Percentiles rank a stretch among this genome's conserved stretches.
Conservation (phyloP, 768 basidiomycete species). For the Obba rivulosa region DNA sequence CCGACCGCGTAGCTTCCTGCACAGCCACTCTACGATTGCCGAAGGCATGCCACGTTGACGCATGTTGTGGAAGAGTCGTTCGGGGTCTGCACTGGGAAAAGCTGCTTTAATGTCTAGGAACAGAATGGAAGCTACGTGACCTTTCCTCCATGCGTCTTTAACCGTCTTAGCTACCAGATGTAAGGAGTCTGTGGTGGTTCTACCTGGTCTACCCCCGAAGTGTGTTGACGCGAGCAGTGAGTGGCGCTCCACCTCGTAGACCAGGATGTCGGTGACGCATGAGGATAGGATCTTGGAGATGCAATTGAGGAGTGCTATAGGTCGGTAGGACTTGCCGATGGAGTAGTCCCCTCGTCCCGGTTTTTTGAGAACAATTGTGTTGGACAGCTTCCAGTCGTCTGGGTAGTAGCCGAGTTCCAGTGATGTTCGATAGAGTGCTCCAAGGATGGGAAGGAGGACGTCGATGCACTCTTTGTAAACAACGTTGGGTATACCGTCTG, state of each 20-base stretch:
- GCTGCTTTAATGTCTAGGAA: constrained; percentile 30
- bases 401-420: constrained; percentile 23
- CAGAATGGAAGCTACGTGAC: constrained; percentile 12
- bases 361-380: constrained; percentile 28
- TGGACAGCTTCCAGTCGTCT: constrained; percentile 20
- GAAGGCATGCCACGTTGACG: constrained; percentile 9
- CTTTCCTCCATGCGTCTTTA: constrained; percentile 18
- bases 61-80: constrained; percentile 13
- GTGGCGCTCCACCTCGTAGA: constrained; percentile 2
- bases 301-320: constrained; percentile 26
- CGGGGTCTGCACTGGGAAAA: constrained; percentile 17
- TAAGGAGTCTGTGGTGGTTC: constrained; percentile 21
- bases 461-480: constrained; percentile 24
- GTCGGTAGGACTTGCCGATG: constrained; percentile 27
- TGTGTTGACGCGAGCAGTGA: constrained; percentile 14
- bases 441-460: constrained; percentile 21
- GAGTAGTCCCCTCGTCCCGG: constrained; percentile 30
- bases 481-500: constrained; percentile 25
- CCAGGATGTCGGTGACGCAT: constrained; percentile 13
- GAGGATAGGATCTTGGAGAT: constrained; percentile 19
- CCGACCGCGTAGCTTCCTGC: constrained; percentile 12
- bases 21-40: constrained; percentile 13
- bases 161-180: constrained; percentile 18
- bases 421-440: constrained; percentile 24
- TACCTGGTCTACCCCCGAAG: constrained; percentile 20